These are phyloP conservation scores for Ricinus communis DNA, from an alignment of 345 rosid genomes.

Conservation along the genomic window DNA sequence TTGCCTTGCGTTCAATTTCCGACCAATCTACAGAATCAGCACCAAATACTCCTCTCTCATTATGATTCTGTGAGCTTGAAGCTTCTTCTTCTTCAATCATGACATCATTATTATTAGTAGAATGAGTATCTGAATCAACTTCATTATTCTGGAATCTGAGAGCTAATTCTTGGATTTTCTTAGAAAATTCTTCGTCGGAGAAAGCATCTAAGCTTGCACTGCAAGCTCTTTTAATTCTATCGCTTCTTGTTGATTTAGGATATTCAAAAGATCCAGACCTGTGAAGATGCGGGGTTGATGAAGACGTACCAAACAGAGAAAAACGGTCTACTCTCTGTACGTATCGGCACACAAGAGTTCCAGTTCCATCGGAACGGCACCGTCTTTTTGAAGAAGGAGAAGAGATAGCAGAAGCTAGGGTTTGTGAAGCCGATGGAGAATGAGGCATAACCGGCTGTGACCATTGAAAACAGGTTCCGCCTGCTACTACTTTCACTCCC, in stretches of 20 bases:
- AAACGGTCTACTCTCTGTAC: constrained; percentile 45
- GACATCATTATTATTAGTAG: constrained; percentile 3
- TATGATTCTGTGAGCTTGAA: background rate
- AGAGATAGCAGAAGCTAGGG: constrained; percentile 55
- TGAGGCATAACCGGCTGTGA: constrained; percentile 52
- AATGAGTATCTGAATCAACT: constrained; percentile 15
- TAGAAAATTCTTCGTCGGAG: constrained; percentile 74
- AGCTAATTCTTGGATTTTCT: constrained; percentile 53
- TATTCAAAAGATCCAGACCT: constrained; percentile 52
- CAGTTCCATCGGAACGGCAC: constrained; percentile 29
- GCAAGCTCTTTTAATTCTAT: constrained; percentile 42
- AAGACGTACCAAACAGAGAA: constrained; percentile 44
- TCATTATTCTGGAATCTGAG: constrained; percentile 51
- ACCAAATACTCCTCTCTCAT: too few species aligned
- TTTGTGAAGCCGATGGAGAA: constrained; percentile 56
- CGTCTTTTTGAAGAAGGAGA: constrained; percentile 55
- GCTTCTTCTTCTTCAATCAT: background rate
- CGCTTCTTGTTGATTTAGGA: constrained; percentile 31
- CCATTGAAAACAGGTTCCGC: constrained; percentile 55
- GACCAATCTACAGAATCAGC: constrained; percentile 29
- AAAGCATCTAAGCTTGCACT: constrained; percentile 60
- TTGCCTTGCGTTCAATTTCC: constrained; percentile 72
- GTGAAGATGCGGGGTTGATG: constrained; percentile 33
- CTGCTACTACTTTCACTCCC: constrained; percentile 73
- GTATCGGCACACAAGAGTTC: constrained; percentile 28